Conservation (phyloP, 108 stramenopile species). For the Poteriospumella lacustris region DNA sequence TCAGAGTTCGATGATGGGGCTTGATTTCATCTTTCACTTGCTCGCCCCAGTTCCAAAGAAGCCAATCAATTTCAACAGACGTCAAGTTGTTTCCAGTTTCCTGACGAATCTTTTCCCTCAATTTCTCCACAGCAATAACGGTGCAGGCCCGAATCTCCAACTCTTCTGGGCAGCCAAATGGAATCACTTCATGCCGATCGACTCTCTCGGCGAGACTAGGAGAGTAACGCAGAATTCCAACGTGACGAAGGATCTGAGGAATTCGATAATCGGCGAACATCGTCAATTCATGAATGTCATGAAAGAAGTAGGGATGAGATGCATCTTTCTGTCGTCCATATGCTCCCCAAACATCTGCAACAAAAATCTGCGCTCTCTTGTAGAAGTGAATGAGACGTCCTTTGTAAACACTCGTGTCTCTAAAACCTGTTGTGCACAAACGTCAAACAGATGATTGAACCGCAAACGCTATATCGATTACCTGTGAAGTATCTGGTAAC, state of each 20-base stretch:
- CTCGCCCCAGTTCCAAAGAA: constrained; percentile 51
- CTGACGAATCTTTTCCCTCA: constrained; percentile 44
- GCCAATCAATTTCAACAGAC: constrained; percentile 51
- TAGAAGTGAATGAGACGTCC: constrained; percentile 61
- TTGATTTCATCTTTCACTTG: constrained; percentile 38
- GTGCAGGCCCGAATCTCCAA: constrained; percentile 76
- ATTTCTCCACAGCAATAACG: constrained; percentile 71
- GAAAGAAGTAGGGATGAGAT: constrained; percentile 42
- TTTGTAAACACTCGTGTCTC: constrained; percentile 53
- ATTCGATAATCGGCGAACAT: constrained; percentile 89
- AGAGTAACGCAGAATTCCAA: constrained; percentile 62
- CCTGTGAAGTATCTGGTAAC: constrained; percentile 34
- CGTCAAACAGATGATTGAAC: no score
- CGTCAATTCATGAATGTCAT: constrained; percentile 58
- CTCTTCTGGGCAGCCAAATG: constrained; percentile 62
- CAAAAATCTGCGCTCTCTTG: constrained; percentile 83
- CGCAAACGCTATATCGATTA: no score
- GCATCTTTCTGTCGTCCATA: constrained; percentile 41
- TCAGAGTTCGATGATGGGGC: constrained; percentile 52
- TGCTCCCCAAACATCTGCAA: constrained; percentile 77
- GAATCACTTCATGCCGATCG: constrained; percentile 56
- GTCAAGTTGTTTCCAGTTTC: not conserved
- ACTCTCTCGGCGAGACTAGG: constrained; percentile 52
- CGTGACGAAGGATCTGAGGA: constrained; percentile 74
- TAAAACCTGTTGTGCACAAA: constrained; percentile 59